Conservation (phyloP, 768 basidiomycete species). For the Stropharia rugosoannulata region DNA sequence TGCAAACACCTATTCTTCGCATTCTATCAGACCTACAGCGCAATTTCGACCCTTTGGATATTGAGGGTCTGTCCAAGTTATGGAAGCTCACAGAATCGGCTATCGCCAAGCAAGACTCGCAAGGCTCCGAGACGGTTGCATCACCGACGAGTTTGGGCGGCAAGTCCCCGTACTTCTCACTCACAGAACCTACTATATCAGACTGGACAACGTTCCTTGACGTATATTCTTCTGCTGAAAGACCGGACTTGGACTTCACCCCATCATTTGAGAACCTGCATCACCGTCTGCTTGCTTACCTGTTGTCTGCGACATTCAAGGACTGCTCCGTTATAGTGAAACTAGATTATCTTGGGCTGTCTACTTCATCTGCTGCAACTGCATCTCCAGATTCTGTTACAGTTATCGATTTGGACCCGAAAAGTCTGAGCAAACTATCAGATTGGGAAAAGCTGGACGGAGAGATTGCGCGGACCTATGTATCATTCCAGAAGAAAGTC, state of each 20-base stretch:
- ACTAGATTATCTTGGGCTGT: slow-evolving; percentile 28
- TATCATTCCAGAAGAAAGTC: slow-evolving; percentile 19
- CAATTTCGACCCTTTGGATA: slow-evolving; percentile 78
- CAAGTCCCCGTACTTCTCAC: slow-evolving; percentile 27
- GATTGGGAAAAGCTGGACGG: slow-evolving; percentile 77
- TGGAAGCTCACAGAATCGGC: slow-evolving; percentile 32
- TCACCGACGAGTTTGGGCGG: slow-evolving; percentile 30
- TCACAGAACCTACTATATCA: slow-evolving; percentile 51
- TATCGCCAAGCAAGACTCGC: slow-evolving; percentile 16
- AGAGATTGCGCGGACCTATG: slow-evolving; percentile 44
- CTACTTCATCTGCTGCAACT: slow-evolving; percentile 7
- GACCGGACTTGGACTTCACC: slow-evolving; percentile 28
- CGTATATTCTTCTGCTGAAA: slow-evolving; percentile 41
- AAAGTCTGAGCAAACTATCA: slow-evolving; percentile 59
- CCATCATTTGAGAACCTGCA: slow-evolving; percentile 47
- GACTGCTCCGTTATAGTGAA: slow-evolving; percentile 75
- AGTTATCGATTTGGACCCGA: slow-evolving; percentile 87
- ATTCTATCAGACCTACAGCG: slow-evolving; percentile 65
- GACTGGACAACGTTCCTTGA: slow-evolving; percentile 71
- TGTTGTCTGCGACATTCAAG: slow-evolving; percentile 93
- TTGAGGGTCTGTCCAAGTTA: slow-evolving; percentile 70
- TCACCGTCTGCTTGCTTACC: slow-evolving; percentile 69
- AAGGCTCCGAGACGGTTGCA: slow-evolving; percentile 10
- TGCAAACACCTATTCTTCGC: slow-evolving; percentile 50
- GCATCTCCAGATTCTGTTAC: slow-evolving; percentile 40